Evolutionary conservation across 352 stramenopile genomes (phyloP).

Genomic region (Thalassiosira exigua): DNA sequence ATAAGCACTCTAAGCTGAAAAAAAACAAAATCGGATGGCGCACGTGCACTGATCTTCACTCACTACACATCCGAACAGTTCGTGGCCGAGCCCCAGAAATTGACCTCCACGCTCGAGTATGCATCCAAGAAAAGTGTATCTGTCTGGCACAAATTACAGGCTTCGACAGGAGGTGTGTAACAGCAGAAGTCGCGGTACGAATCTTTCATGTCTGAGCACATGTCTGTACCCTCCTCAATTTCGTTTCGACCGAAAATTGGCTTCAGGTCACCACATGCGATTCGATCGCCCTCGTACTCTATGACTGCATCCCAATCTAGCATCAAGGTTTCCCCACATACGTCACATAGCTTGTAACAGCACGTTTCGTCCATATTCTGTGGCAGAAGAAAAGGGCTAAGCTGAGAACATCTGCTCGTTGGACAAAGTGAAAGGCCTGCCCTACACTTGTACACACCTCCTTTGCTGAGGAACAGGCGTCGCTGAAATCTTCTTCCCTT

Average conservation of each 20-base stretch:
- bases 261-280: slow-evolving; percentile 66
- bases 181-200: slow-evolving; percentile 59
- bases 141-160: slow-evolving; percentile 67
- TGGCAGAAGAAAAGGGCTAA: slow-evolving; percentile 6
- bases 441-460: slow-evolving; percentile 27
- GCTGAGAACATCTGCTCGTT: slow-evolving; percentile 21
- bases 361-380: slow-evolving; percentile 51
- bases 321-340: slow-evolving; percentile 56
- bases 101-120: slow-evolving; percentile 57
- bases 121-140: slow-evolving; percentile 58
- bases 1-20: slow-evolving; percentile 5
- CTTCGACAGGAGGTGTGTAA: slow-evolving; percentile 46
- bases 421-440: slow-evolving; percentile 3
- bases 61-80: slow-evolving; percentile 71
- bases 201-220: slow-evolving; percentile 44
- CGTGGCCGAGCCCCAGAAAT: slow-evolving; percentile 60
- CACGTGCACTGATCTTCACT: slow-evolving; percentile 9
- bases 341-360: slow-evolving; percentile 66
- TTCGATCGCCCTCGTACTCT: slow-evolving; percentile 55
- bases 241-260: slow-evolving; percentile 61
- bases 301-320: slow-evolving; percentile 66
- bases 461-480: slow-evolving; percentile 42
- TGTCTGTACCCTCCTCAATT: slow-evolving; percentile 52
- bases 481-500: slow-evolving; percentile 51
- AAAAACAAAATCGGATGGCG: slow-evolving; percentile 3